Conservation (phyloP, 75 land plant species). For the Adiantum capillusveneris region DNA sequence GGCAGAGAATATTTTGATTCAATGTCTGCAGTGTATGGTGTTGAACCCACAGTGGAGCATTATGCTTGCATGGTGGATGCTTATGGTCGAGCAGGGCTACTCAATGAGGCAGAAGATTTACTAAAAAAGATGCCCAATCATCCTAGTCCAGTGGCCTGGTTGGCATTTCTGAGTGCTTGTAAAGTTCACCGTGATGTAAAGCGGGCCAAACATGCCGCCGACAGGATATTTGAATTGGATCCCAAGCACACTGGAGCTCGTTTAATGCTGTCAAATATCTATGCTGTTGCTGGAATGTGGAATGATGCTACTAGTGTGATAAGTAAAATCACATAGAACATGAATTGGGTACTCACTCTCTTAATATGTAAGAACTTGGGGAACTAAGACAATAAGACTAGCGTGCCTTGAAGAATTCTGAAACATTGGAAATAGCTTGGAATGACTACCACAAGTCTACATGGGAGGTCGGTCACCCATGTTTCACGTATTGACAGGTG, state of each 20-base stretch:
- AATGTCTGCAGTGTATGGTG: neutral
- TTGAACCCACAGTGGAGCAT: constrained; percentile 1
- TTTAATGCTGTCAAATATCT: neutral
- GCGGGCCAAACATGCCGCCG: constrained; percentile 1
- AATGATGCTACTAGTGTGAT: neutral
- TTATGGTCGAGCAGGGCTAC: constrained; percentile 4
- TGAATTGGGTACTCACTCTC: no score
- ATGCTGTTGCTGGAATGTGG: constrained; percentile 1
- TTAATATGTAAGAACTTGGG: no score
- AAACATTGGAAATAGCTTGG: no score
- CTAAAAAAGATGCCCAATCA: neutral
- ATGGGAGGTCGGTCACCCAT: no score
- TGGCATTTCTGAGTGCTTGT: constrained; percentile 4
- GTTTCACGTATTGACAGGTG: no score
- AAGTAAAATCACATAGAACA: neutral
- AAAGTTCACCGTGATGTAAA: constrained; percentile 1
- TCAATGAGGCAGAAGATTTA: constrained; percentile 3
- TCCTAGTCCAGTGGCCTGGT: constrained; percentile 2
- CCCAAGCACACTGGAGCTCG: neutral
- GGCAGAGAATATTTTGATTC: constrained; percentile 1
- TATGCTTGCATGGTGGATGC: constrained; percentile 8
- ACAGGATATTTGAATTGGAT: constrained; percentile 7
- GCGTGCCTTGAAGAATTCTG: no score
- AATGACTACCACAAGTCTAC: no score
- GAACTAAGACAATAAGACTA: no score